phyloP scores from a whole-genome alignment of 345 rosid genomes.

The Raphanus raphanistrum region DNA sequence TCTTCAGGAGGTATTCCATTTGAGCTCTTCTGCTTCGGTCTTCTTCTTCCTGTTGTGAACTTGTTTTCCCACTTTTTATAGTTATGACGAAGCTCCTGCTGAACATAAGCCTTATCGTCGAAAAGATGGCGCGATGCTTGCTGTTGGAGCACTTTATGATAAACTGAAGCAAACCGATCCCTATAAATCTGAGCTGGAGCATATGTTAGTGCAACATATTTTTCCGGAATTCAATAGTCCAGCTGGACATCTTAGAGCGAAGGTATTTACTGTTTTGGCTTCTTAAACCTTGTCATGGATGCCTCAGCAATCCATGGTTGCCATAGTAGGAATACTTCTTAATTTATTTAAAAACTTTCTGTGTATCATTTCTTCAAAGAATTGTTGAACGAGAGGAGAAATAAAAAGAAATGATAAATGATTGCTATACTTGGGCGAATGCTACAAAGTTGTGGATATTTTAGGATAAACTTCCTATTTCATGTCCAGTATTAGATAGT shows the following conservation, averaged over 20 bases:
- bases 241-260: constrained; percentile 91
- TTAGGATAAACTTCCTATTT: constrained; percentile 5
- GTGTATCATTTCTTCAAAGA: constrained; percentile 1
- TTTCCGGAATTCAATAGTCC: constrained; percentile 89
- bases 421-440: neutral
- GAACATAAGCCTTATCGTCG: constrained; percentile 82
- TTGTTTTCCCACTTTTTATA: constrained; percentile 36
- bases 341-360: constrained; percentile 6
- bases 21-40: constrained; percentile 21
- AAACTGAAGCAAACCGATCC: constrained; percentile 95
- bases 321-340: neutral
- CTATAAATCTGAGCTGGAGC: constrained; percentile 83
- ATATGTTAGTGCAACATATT: constrained; percentile 87
- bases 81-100: constrained; percentile 75
- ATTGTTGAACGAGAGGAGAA: neutral
- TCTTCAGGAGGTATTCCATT: constrained; percentile 68
- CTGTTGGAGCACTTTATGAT: constrained; percentile 98
- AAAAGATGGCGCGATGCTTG: constrained; percentile 98
- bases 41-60: constrained; percentile 14
- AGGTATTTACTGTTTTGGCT: constrained; percentile 48
- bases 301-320: constrained; percentile 4
- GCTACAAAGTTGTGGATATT: neutral
- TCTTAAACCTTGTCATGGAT: constrained; percentile 19
- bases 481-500: constrained; percentile 8
- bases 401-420: neutral